Base-by-base conservation (phyloP, 768 basidiomycete genomes). In the Galerina marginata region DNA sequence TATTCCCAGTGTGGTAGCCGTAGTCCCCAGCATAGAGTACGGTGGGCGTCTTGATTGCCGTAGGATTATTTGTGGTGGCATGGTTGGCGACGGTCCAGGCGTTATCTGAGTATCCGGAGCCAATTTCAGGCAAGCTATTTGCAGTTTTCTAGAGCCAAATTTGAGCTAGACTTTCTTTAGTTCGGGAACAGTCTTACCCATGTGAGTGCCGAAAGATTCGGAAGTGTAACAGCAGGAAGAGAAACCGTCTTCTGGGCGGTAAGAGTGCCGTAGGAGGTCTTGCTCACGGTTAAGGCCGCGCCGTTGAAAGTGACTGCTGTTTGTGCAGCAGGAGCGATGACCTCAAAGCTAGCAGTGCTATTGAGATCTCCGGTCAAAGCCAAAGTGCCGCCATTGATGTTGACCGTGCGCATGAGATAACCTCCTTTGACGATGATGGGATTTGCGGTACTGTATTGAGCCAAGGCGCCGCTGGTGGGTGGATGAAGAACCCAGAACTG, bases 401-500 rank as follows among this genome's bases (percentile, higher is more conserved):
- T 67, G 5, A 75, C 78, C 5, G 80, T 73, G 26, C 82, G 77
- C 25, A 83, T 65, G 43, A 83, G 72, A 49, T 83, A 83, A 36
- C 81, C 81, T 56, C 82, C 81, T 65, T 88, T 81, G 38, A 83
- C 71, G 45, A 81, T 75, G 48, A 83, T 75, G 1, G 82, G 77
- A 63, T 80, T 76, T 40, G 77, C 65, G 5, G 75, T 82, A 54
- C 67, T 77, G 52, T 74, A 81, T 12, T 71, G 66, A 36, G 74
- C 70, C 45, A 79, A 78, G 12, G 72, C 53, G 25, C 80, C 77
- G 4, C 66, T 62, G 11, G 77, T 69, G 16, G 77, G 74, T 0
- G 77, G 81, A 54, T 83, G 76, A 60, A 83, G 69, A 36, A 81
- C 76, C 83, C 83, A 84, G 67, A 82, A 83, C 56, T 82, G 73